Conservation (phyloP, 345 rosid species). For the Boechera stricta region DNA sequence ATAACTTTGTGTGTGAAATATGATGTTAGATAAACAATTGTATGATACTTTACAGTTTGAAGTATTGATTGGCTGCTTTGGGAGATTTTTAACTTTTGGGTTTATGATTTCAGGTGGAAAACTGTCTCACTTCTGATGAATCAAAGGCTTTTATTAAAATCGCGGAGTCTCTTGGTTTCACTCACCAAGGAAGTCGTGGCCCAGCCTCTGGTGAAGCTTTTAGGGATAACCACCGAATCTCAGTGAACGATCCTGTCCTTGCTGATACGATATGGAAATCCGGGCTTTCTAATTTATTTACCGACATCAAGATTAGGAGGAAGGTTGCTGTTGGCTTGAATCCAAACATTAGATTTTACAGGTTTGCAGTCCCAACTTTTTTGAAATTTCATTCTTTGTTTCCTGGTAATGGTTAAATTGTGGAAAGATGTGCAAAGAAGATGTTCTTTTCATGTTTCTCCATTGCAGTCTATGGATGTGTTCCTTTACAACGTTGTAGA, state of each 20-base stretch:
- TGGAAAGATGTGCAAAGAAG: slow-evolving; percentile 2
- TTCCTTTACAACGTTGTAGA: slow-evolving; percentile 2
- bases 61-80: neutral
- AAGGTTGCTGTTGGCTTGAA: slow-evolving; percentile 87
- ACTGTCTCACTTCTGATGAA: slow-evolving; percentile 72
- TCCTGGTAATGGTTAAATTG: neutral
- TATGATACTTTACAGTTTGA: neutral
- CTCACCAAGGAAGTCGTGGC: slow-evolving; percentile 92
- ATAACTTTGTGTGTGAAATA: no score
- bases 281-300: slow-evolving; percentile 65
- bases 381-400: neutral
- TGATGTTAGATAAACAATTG: no score
- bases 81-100: neutral
- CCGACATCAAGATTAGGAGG: slow-evolving; percentile 75
- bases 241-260: slow-evolving; percentile 71
- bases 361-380: slow-evolving; percentile 45
- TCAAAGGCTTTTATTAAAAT: slow-evolving; percentile 65
- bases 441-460: neutral
- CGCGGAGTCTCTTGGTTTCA: slow-evolving; percentile 82
- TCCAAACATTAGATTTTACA: slow-evolving; percentile 85
- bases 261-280: slow-evolving; percentile 75
- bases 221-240: slow-evolving; percentile 82
- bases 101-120: slow-evolving; percentile 59
- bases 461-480: neutral
- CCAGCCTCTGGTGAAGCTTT: slow-evolving; percentile 92